Evolutionary conservation across 1,139 yeast genomes (phyloP).

Genomic region (Protomyces pachydermus): DNA sequence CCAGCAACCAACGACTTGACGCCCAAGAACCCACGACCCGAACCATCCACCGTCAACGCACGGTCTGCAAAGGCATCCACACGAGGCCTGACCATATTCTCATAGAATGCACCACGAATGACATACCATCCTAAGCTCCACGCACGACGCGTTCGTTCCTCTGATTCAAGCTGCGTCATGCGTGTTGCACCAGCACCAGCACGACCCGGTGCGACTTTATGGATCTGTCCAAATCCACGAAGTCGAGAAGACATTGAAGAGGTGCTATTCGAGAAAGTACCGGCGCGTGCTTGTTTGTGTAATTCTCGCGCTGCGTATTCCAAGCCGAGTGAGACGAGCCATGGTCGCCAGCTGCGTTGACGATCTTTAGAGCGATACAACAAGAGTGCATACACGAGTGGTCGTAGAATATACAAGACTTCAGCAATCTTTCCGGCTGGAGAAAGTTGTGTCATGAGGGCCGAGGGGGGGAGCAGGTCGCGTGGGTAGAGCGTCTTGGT

Average conservation of each 20-base stretch:
- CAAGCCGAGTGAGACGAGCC: constrained; percentile 42
- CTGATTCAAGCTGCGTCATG: constrained; percentile 40
- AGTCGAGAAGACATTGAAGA: neutral
- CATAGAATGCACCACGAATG: constrained; percentile 43
- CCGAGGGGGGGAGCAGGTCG: constrained; percentile 39
- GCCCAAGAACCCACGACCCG: constrained; percentile 35
- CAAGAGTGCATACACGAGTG: constrained; percentile 40
- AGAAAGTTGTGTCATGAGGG: constrained; percentile 37
- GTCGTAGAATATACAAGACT: constrained; percentile 40
- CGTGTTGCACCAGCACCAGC: constrained; percentile 35
- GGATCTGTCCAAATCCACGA: neutral
- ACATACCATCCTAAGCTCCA: constrained; percentile 43
- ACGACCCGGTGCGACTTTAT: neutral
- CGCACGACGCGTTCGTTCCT: constrained; percentile 39
- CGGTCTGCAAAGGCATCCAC: neutral
- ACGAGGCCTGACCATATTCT: constrained; percentile 35
- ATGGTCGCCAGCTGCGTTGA: constrained; percentile 41
- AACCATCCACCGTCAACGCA: constrained; percentile 37
- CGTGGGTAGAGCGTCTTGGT: constrained; percentile 39
- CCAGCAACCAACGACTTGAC: constrained; percentile 38
- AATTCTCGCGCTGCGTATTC: constrained; percentile 40
- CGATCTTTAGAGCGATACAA: constrained; percentile 30
- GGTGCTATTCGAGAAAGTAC: constrained; percentile 7
- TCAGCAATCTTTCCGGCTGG: constrained; percentile 39
- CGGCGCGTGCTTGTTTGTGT: constrained; percentile 27